phyloP scores from a whole-genome alignment of 768 basidiomycete species.

The Nidularia sp. region DNA sequence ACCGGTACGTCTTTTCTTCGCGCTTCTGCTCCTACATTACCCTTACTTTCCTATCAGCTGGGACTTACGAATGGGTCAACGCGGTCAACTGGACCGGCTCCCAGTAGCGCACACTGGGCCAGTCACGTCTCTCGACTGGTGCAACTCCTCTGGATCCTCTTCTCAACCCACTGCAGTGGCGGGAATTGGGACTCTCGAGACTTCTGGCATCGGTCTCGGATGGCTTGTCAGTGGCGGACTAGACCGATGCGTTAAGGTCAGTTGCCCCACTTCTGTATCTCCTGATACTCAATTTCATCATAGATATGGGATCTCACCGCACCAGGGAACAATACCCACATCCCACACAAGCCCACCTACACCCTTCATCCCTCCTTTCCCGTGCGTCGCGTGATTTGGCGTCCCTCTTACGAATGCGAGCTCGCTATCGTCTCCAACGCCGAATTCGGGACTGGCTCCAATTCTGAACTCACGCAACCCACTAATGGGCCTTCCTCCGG shows the following conservation, averaged over 20 bases:
- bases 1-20: slow-evolving; percentile 37
- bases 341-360: slow-evolving; percentile 63
- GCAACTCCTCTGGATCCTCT: slow-evolving; percentile 24
- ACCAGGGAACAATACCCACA: slow-evolving; percentile 37
- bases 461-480: not conserved
- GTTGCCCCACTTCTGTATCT: slow-evolving; percentile 6
- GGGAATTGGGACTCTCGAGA: slow-evolving; percentile 9
- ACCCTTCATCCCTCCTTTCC: slow-evolving; percentile 73
- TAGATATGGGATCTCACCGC: slow-evolving; percentile 72
- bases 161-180: not conserved
- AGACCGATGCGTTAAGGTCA: slow-evolving; percentile 75
- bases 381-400: slow-evolving; percentile 71
- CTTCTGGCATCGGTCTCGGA: slow-evolving; percentile 37
- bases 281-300: not conserved
- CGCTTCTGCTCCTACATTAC: not conserved
- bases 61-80: slow-evolving; percentile 77
- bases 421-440: slow-evolving; percentile 70
- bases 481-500: not conserved
- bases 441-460: slow-evolving; percentile 20
- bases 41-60: slow-evolving; percentile 38
- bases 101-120: slow-evolving; percentile 71
- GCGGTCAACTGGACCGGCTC: slow-evolving; percentile 67
- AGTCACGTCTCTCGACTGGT: slow-evolving; percentile 76
- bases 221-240: slow-evolving; percentile 82
- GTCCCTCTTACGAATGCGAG: slow-evolving; percentile 74